Base-by-base conservation (phyloP, 2,329 filamentous ascomycete species). In the Scopulariopsis brevicaulis region DNA sequence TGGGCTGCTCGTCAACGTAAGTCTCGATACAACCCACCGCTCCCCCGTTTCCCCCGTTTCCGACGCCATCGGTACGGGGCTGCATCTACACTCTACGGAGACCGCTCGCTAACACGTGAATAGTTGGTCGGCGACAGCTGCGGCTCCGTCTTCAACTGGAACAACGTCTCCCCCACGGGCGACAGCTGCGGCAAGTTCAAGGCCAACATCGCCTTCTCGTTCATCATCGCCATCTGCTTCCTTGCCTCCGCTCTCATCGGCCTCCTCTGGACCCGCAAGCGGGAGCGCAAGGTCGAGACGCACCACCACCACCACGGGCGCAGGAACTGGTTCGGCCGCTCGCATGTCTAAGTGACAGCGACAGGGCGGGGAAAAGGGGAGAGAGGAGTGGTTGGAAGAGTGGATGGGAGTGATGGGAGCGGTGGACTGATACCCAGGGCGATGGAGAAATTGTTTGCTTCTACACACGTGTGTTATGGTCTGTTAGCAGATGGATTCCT, bases 141-240 rank as follows among this genome's bases (percentile, higher is more conserved):
- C 64, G 82, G 82, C 40, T 69, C 73, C 61, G 69, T 81, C 61
- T 87, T 84, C 67, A 64, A 81, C 67, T 89, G 86, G 85, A 67
- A 68, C 60, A 76, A 77, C 56, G 74, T 89, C 59, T 66, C 71
- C 35, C 69, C 79, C 55, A 63, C 70, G 52, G 72, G 73, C 53
- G 72, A 75, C 62, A 71, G 78, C 53, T 93, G 88, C 70, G 77
- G 81, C 59, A 80, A 83, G 64, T 88, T 82, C 80, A 89, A 87
- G 72, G 82, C 88, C 48, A 77, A 82, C 61, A 80, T 89, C 64
- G 86, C 86, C 4, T 90, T 91, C 66, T 74, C 78, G 54, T 91
- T 91, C 72, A 70, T 90, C 58, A 85, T 84, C 2, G 85, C 85
- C 58, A 77, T 88, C 63, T 75, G 84, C 66, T 91, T 87, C 87